These are phyloP conservation scores for Nothophaeocryptopus gaeumannii DNA, from an alignment of 2,329 filamentous ascomycete genomes.

Conservation along the genomic window DNA sequence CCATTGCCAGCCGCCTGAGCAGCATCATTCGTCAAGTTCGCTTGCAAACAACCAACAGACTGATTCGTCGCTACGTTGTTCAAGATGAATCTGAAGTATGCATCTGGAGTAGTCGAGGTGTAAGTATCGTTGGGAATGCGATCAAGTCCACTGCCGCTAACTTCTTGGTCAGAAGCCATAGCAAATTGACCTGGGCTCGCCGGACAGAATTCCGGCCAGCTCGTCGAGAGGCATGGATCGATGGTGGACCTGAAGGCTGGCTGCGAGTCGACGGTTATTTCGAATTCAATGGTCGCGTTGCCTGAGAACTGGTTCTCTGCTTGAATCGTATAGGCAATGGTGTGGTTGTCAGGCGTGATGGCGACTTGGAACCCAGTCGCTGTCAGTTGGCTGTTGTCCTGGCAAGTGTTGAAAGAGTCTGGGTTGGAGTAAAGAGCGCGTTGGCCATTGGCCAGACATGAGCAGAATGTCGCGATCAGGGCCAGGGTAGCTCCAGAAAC, in stretches of 20 bases:
- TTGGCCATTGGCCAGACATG: slow-evolving; percentile 44
- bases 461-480: too few relatives aligned
- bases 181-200: neutral
- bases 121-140: neutral
- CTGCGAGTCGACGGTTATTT: slow-evolving; percentile 66
- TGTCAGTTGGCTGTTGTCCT: slow-evolving; percentile 77
- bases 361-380: slow-evolving; percentile 83
- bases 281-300: slow-evolving; percentile 71
- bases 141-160: neutral
- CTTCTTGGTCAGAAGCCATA: neutral
- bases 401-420: slow-evolving; percentile 73
- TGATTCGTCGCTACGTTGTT: neutral
- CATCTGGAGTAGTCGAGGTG: neutral
- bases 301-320: slow-evolving; percentile 82
- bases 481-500: too few relatives aligned
- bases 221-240: neutral
- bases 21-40: neutral
- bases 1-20: neutral
- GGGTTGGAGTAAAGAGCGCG: slow-evolving; percentile 68
- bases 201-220: neutral
- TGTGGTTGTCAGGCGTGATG: slow-evolving; percentile 71
- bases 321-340: slow-evolving; percentile 68
- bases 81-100: neutral
- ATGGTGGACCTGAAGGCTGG: slow-evolving; percentile 66
- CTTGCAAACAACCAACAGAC: slow-evolving; percentile 3